These are phyloP conservation scores for Metarhizium rileyi DNA, from an alignment of 2,329 filamentous ascomycete genomes.

Conservation along the genomic window DNA sequence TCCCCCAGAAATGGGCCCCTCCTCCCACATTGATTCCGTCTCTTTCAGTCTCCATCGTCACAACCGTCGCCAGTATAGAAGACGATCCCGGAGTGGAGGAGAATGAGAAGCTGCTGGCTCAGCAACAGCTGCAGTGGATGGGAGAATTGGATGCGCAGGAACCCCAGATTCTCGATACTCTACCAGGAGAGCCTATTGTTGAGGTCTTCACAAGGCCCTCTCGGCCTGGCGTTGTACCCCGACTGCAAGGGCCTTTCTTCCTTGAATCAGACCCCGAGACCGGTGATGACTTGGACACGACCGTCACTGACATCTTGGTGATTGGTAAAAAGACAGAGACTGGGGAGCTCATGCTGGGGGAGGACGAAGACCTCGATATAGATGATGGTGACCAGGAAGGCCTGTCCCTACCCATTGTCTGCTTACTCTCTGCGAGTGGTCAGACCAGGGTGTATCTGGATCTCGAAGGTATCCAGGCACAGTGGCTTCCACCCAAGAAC, in stretches of 20 bases:
- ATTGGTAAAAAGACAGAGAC: conserved; percentile 53
- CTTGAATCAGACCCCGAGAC: conserved; percentile 44
- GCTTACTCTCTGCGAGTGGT: conserved; percentile 50
- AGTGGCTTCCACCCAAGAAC: conserved; percentile 51
- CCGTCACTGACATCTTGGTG: conserved; percentile 51
- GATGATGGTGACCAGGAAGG: conserved; percentile 49
- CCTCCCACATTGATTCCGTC: conserved; percentile 70
- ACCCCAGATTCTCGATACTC: conserved; percentile 42
- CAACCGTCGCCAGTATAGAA: conserved; percentile 55
- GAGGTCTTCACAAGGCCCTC: conserved; percentile 49
- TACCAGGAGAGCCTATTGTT: conserved; percentile 35
- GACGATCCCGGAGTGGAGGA: conserved; percentile 46
- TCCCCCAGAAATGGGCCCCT: conserved; percentile 79
- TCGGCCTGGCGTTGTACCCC: conserved; percentile 47
- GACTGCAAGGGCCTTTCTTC: conserved; percentile 53
- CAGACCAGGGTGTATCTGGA: conserved; percentile 53
- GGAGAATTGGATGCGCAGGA: conserved; percentile 55
- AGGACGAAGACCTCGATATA: conserved; percentile 50
- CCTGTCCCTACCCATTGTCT: conserved; percentile 49
- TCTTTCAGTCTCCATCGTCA: conserved; percentile 71
- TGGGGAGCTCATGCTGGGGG: conserved; percentile 52
- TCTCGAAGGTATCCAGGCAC: conserved; percentile 52
- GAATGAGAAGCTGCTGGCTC: conserved; percentile 45
- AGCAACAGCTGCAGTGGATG: conserved; percentile 61
- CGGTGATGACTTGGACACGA: conserved; percentile 46